Conservation (phyloP, 2,329 filamentous ascomycete genomes). For the Sclerotinia borealis region DNA sequence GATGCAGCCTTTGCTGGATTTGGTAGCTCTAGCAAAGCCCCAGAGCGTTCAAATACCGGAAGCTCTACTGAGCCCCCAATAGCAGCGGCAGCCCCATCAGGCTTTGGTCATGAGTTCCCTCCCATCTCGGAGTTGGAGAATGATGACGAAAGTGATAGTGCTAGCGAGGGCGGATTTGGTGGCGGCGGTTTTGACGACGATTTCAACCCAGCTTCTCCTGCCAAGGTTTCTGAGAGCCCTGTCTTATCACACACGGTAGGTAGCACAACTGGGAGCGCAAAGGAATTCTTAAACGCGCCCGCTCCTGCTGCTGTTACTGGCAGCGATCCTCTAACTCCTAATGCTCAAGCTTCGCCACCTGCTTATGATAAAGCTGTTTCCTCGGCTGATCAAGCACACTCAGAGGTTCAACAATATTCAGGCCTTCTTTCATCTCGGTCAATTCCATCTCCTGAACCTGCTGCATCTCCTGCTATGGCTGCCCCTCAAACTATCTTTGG, state of each 20-base stretch:
- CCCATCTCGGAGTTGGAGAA: constrained; percentile 82
- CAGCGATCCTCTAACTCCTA: constrained; percentile 42
- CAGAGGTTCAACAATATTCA: constrained; percentile 44
- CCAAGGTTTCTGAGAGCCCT: constrained; percentile 23
- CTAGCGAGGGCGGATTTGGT: constrained; percentile 58
- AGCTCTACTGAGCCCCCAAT: constrained; percentile 32
- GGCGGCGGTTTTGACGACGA: constrained; percentile 77
- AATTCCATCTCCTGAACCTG: constrained; percentile 38
- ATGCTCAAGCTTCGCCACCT: constrained; percentile 53
- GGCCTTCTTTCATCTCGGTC: constrained; percentile 50
- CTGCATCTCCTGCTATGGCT: constrained; percentile 24
- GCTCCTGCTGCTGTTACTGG: constrained; percentile 29
- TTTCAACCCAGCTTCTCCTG: constrained; percentile 59
- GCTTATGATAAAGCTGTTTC: constrained; percentile 43
- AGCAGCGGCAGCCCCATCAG: constrained; percentile 41
- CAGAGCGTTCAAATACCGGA: constrained; percentile 42
- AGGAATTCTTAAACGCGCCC: constrained; percentile 28
- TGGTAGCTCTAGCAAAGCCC: constrained; percentile 41
- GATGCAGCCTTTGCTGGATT: constrained; percentile 81
- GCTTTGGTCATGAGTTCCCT: constrained; percentile 76
- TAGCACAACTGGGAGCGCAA: constrained; percentile 27
- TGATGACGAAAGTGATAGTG: constrained; percentile 79
- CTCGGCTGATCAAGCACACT: constrained; percentile 40
- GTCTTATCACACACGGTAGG: constrained; percentile 18
- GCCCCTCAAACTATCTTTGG: constrained; percentile 25